Evolutionary conservation across 2,329 filamentous ascomycete genomes (phyloP).

Genomic region (Xylariaceae sp.): DNA sequence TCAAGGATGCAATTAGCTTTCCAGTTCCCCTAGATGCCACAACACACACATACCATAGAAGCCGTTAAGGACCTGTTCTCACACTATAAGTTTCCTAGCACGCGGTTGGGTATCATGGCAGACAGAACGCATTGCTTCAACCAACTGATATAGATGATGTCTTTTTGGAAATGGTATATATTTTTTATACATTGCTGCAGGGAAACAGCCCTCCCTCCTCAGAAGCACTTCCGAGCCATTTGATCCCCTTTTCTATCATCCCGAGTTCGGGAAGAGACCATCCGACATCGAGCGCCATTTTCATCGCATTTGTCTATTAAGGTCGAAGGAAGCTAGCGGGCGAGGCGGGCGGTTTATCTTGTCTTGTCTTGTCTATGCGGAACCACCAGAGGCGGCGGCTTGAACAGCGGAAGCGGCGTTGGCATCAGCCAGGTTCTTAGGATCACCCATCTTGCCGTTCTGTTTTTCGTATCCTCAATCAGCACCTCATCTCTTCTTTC

Average conservation of each 20-base stretch:
- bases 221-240: not conserved
- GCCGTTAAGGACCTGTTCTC: not conserved
- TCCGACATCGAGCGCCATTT: slow-evolving; percentile 1
- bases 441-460: slow-evolving; percentile 94
- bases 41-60: not conserved
- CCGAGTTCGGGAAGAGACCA: slow-evolving; percentile 4
- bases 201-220: slow-evolving; percentile 14
- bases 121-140: slow-evolving; percentile 1
- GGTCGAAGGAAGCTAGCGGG: not conserved
- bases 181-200: slow-evolving; percentile 32
- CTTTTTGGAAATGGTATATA: slow-evolving; percentile 14
- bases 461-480: slow-evolving; percentile 40
- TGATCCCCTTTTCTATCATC: slow-evolving; percentile 18
- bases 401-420: slow-evolving; percentile 40
- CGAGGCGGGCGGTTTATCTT: no score
- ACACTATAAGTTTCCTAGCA: not conserved
- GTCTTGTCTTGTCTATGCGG: slow-evolving; percentile 27
- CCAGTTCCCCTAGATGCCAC: not conserved
- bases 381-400: slow-evolving; percentile 33
- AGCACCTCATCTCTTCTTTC: slow-evolving; percentile 5
- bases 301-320: slow-evolving; percentile 15
- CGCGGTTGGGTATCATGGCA: no score
- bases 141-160: slow-evolving; percentile 12
- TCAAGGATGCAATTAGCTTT: not conserved
- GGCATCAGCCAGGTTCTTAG: slow-evolving; percentile 62